Conservation (phyloP, 2,329 filamentous ascomycete genomes). For the Trichothecium sympodiale region DNA sequence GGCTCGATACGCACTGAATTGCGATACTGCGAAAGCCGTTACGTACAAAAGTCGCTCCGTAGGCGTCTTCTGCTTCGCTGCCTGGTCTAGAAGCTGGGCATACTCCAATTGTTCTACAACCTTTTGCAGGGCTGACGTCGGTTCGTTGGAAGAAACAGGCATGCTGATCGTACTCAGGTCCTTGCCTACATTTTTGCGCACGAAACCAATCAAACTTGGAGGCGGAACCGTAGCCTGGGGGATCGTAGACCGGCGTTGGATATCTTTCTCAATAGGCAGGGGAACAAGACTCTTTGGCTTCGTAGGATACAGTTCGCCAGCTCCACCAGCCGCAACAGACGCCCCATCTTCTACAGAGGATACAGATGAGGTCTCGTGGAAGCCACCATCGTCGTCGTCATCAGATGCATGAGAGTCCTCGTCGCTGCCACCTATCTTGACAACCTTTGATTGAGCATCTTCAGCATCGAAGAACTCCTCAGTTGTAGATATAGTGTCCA, state of each 20-base stretch:
- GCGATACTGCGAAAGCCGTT: conserved; percentile 80
- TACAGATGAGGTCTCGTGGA: conserved; percentile 44
- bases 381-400: conserved; percentile 44
- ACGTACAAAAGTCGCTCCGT: conserved; percentile 72
- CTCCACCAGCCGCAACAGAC: conserved; percentile 47
- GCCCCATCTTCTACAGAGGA: conserved; percentile 51
- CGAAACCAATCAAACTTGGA: conserved; percentile 84
- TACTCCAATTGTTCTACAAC: conserved; percentile 89
- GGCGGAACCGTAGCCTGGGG: conserved; percentile 66
- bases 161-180: conserved; percentile 94
- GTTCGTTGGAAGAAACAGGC: conserved; percentile 95
- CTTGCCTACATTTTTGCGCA: conserved; percentile 96
- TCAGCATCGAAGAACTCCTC: conserved; percentile 95
- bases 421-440: conserved; percentile 64
- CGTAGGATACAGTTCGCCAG: conserved; percentile 54
- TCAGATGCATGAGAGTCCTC: conserved; percentile 47
- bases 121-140: conserved; percentile 76
- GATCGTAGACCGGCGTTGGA: conserved; percentile 60
- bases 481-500: conserved; percentile 66
- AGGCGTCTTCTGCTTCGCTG: conserved; percentile 48
- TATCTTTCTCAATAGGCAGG: conserved; percentile 55
- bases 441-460: conserved; percentile 45
- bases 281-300: conserved; percentile 69
- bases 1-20: conserved; percentile 69
- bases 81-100: conserved; percentile 68